Percentiles rank a stretch among this genome's conserved stretches.
Conservation (phyloP, 352 stramenopile species). For the Peronosclerospora sorghi region DNA sequence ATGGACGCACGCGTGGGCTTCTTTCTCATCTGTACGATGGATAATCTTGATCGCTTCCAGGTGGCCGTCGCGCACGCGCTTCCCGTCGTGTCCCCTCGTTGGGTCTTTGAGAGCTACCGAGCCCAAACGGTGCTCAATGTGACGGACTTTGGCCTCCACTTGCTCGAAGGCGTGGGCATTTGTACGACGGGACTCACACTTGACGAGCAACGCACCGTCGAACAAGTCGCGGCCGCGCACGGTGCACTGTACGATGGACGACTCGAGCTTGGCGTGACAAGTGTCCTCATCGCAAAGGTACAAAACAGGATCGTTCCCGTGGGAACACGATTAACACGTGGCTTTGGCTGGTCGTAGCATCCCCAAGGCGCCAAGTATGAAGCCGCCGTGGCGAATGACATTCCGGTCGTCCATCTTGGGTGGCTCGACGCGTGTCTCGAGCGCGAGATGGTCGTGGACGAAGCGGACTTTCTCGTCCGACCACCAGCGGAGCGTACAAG, state of each 20-base stretch:
- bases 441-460: slow-evolving; percentile 28
- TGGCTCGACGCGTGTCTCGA: slow-evolving; percentile 67
- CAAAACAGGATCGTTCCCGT: no score
- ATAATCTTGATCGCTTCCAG: slow-evolving; percentile 6
- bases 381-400: slow-evolving; percentile 35
- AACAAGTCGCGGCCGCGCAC: slow-evolving; percentile 26
- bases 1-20: no score
- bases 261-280: slow-evolving; percentile 48
- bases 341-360: slow-evolving; percentile 14
- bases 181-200: slow-evolving; percentile 53
- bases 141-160: slow-evolving; percentile 21
- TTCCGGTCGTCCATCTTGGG: slow-evolving; percentile 56
- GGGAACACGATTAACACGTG: no score
- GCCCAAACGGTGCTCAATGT: slow-evolving; percentile 31
- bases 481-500: slow-evolving; percentile 9
- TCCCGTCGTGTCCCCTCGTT: slow-evolving; percentile 32
- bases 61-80: slow-evolving; percentile 36
- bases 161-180: slow-evolving; percentile 52
- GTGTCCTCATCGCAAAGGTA: slow-evolving; percentile 50
- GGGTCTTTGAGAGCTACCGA: slow-evolving; percentile 61
- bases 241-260: slow-evolving; percentile 46
- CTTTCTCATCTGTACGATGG: no score
- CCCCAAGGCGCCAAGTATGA: slow-evolving; percentile 54
- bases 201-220: slow-evolving; percentile 40
- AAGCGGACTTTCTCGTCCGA: slow-evolving; percentile 36